phyloP scores from a whole-genome alignment of 2,329 filamentous ascomycete genomes.

The Aureobasidium subglaciale region DNA sequence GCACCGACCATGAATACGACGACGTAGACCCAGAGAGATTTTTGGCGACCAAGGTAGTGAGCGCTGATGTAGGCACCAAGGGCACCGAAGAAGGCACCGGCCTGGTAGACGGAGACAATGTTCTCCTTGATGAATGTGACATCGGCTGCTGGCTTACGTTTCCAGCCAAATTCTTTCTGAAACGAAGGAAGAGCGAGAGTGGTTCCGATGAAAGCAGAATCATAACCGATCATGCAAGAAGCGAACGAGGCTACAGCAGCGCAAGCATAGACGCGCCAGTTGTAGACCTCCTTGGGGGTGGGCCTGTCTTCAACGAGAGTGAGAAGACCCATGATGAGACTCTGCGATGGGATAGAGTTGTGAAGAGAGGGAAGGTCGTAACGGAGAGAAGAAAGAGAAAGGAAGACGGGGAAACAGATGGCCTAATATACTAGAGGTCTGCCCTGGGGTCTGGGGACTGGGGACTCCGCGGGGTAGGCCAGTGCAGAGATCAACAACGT shows the following conservation, averaged over 20 bases:
- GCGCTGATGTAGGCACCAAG: constrained; percentile 59
- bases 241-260: constrained; percentile 50
- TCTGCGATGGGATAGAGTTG: neutral
- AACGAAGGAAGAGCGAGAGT: constrained; percentile 67
- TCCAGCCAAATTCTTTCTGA: constrained; percentile 59
- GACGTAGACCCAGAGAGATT: constrained; percentile 55
- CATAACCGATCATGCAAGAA: constrained; percentile 56
- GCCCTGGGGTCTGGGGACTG: neutral
- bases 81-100: constrained; percentile 77
- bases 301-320: constrained; percentile 38
- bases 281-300: constrained; percentile 52
- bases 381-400: constrained; percentile 8
- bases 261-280: constrained; percentile 51
- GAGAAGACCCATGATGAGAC: constrained; percentile 29
- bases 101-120: constrained; percentile 76
- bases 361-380: constrained; percentile 6
- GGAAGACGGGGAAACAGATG: neutral
- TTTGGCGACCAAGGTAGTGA: constrained; percentile 61
- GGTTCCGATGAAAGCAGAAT: constrained; percentile 72
- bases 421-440: neutral
- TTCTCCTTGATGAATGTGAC: constrained; percentile 61
- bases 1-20: constrained; percentile 63
- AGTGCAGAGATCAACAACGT: neutral
- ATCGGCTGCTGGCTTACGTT: constrained; percentile 37
- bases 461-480: constrained; percentile 8